Conservation (phyloP, 2,329 filamentous ascomycete species). For the Ascochyta lentis region DNA sequence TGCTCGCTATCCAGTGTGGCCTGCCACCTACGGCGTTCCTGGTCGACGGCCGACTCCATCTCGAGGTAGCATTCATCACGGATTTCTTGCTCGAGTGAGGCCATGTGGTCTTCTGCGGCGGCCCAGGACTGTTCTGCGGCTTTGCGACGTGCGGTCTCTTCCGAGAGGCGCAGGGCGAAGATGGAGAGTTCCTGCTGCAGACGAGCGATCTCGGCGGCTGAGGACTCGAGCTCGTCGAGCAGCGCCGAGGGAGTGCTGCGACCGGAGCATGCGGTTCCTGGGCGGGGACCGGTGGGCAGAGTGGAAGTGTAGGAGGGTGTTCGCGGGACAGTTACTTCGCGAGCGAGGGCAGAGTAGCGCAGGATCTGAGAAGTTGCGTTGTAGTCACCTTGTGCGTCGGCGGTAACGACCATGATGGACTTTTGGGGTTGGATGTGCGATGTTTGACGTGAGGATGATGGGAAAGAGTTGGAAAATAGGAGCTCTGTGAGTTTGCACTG, state of each 20-base stretch:
- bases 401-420: constrained; percentile 94
- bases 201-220: constrained; percentile 80
- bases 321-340: constrained; percentile 90
- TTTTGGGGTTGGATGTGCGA: constrained; percentile 70
- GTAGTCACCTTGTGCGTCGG: constrained; percentile 90
- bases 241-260: constrained; percentile 55
- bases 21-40: constrained; percentile 84
- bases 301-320: constrained; percentile 82
- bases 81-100: constrained; percentile 82
- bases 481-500: constrained; percentile 62
- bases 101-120: constrained; percentile 67
- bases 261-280: constrained; percentile 47
- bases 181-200: constrained; percentile 79
- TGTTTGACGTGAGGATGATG: constrained; percentile 54
- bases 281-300: constrained; percentile 45
- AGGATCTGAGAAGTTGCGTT: constrained; percentile 97
- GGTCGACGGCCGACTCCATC: constrained; percentile 77
- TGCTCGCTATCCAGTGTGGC: constrained; percentile 75
- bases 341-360: constrained; percentile 88
- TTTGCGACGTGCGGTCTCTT: constrained; percentile 73
- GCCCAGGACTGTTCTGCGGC: constrained; percentile 77
- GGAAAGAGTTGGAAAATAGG: constrained; percentile 59
- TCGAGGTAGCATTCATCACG: constrained; percentile 88
- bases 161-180: constrained; percentile 71
- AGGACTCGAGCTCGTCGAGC: constrained; percentile 77